Conservation (phyloP, 495 filamentous ascomycete species). For the Cenococcum geophilum region DNA sequence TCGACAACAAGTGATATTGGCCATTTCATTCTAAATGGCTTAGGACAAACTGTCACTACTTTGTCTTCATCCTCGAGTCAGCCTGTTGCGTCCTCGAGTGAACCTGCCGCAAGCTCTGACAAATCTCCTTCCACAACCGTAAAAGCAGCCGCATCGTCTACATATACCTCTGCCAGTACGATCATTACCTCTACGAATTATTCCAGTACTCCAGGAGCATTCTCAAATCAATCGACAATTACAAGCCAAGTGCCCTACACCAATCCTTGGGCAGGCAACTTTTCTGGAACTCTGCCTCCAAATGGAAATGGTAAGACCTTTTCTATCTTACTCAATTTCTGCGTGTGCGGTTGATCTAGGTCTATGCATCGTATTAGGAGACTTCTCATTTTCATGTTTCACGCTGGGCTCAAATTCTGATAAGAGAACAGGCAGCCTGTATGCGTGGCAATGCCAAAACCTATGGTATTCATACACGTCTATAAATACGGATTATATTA, state of each 20-base stretch:
- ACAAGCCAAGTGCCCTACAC: slow-evolving; percentile 7
- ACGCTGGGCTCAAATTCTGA: background rate
- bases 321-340: background rate
- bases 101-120: background rate
- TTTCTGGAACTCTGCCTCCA: slow-evolving; percentile 6
- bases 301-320: slow-evolving; percentile 8
- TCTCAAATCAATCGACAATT: background rate
- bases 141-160: background rate
- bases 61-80: background rate
- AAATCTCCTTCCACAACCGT: background rate
- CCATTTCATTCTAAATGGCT: background rate
- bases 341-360: too few species aligned
- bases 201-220: background rate
- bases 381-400: too few species aligned
- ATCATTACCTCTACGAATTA: background rate
- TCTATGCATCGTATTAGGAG: too few species aligned
- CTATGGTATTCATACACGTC: slow-evolving; percentile 12
- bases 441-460: slow-evolving; percentile 20
- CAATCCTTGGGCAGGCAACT: slow-evolving; percentile 22
- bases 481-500: slow-evolving; percentile 10
- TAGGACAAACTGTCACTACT: background rate
- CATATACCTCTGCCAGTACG: background rate
- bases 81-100: background rate
- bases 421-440: background rate
- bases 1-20: background rate